Evolutionary conservation across 163 green algal species (phyloP), one percentile per base, ranked within the genome.

Genomic region (Botryococcus braunii): DNA sequence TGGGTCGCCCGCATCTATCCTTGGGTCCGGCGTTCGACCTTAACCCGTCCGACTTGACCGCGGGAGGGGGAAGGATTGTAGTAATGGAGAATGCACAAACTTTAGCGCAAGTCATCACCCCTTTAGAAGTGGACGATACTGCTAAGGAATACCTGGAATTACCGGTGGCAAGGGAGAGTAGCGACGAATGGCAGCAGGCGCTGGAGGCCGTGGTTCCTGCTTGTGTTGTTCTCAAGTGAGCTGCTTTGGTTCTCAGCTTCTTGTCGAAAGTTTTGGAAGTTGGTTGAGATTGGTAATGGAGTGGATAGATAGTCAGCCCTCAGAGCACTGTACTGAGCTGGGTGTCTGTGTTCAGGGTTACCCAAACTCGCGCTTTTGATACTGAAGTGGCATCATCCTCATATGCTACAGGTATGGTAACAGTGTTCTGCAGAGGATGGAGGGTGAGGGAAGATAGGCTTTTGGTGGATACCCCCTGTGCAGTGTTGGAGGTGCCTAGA

Each of bases 321-420:
- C n/a, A 27, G 17, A 27, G 13, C 17, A 17, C 43, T 17, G 43
- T 52, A 13, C 13, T 13, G 13, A 52, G 43, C 13, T 17, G 13
- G 43, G 43, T 52, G 43, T 13, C 43, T 52, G 43, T 41, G 3
- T 65, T 67, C 80, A 90, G 83, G 78, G 78, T 89, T 3, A 91
- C 87, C 0, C 82, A 89, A 39, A 86, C 82, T 0, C 74, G 91
- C 5, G 74, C 82, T 1, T 92, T 94, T 59, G 91, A 97, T 73
- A 96, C 87, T 11, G 91, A 97, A 64, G 35, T 78, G 31, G 87
- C 90, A 1, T 71, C 68, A 2, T 81, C 72, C 34, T 75, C 60
- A 40, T 85, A 83, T 48, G 85, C 85, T 31, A 91, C 89, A 1
- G 89, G 89, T 32, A n/a, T n/a, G n/a, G n/a, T n/a, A n/a, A n/a